These are phyloP conservation scores for Cyanophora paradoxa DNA, from an alignment of 78 protist genomes.

Conservation along the genomic window DNA sequence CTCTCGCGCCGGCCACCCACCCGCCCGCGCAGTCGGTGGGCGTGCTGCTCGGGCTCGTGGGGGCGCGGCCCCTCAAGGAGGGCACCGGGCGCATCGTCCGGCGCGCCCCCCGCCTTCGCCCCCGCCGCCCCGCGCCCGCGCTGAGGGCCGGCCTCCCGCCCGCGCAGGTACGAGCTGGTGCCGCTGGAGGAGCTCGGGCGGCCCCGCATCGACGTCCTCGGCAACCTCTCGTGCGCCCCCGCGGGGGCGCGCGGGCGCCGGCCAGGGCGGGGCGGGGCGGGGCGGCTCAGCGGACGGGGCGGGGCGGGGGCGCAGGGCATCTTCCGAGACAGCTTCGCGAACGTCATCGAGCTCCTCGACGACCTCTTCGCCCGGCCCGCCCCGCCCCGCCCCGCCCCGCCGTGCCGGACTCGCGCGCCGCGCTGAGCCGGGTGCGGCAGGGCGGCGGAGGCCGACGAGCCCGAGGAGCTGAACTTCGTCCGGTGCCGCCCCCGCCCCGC, in stretches of 20 bases:
- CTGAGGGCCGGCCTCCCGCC: neutral
- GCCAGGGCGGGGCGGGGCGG: too few species aligned
- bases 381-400: too few species aligned
- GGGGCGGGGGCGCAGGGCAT: too few species aligned
- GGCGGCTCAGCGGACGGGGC: too few species aligned
- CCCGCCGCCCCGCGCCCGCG: neutral
- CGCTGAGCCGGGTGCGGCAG: too few species aligned
- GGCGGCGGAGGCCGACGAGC: constrained; percentile 19
- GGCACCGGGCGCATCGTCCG: constrained; percentile 9
- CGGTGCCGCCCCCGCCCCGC: neutral
- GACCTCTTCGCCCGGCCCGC: constrained; percentile 9
- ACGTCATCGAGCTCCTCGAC: constrained; percentile 18
- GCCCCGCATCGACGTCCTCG: constrained; percentile 23
- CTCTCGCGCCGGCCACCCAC: too few species aligned
- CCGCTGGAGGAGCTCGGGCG: constrained; percentile 23
- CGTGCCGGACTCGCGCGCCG: too few species aligned
- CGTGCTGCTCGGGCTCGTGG: constrained; percentile 1
- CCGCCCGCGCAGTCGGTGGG: too few species aligned
- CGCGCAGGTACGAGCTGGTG: constrained; percentile 14
- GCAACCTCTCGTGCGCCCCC: constrained; percentile 12
- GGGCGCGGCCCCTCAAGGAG: constrained; percentile 6
- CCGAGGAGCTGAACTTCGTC: constrained; percentile 12
- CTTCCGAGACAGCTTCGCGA: constrained; percentile 12
- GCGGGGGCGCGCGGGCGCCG: too few species aligned
- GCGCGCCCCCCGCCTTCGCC: neutral